Base-by-base conservation (phyloP, 306 rosid species). In the Erythrophleum fordii region DNA sequence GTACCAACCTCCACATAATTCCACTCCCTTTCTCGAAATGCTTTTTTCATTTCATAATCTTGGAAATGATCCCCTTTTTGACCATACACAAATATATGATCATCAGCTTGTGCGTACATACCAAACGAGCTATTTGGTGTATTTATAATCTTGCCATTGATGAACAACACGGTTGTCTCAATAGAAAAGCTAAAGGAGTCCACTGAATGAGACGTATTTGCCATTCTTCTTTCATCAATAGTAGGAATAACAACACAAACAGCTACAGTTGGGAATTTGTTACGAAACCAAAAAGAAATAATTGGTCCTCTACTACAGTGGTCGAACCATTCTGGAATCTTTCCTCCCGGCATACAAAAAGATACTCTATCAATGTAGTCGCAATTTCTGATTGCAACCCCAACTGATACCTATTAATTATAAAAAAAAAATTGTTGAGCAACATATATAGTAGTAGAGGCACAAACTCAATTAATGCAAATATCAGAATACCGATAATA, bases 241-340 rank as follows among this genome's bases (percentile, higher is more conserved):
- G n/a, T n/a, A 13, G 6, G 9, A 7, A 59, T 23, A 37, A 77
- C 41, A 61, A 39, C 11, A 37, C 72, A 49, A 0, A 51, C 42
- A 37, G 20, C 51, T 35, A 71, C 13, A 7, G 39, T 5, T 29
- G 76, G 86, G 45, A 83, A 77, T 12, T 42, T 72, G 44, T 46
- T 16, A 8, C 72, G 58, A 78, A 83, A 52, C 75, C 76, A 31
- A 51, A 83, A 77, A 42, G 82, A 51, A 41, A 49, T 5, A 14
- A 76, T 52, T 6, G 4, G 11, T 28, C 46, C 72, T 11, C 2
- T 41, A 28, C 7, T 13, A 9, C 14, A 34, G 5, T 48, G n/a
- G 13, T 79, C 14, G 0, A 83, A 55, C 80, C 77, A 83, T 1
- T 55, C 41, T 42, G 83, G 86, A 16, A 76, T 48, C 37, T 35